These are phyloP conservation scores for Pilasporangium apinafurcum DNA, from an alignment of 352 stramenopile species.

Conservation along the genomic window DNA sequence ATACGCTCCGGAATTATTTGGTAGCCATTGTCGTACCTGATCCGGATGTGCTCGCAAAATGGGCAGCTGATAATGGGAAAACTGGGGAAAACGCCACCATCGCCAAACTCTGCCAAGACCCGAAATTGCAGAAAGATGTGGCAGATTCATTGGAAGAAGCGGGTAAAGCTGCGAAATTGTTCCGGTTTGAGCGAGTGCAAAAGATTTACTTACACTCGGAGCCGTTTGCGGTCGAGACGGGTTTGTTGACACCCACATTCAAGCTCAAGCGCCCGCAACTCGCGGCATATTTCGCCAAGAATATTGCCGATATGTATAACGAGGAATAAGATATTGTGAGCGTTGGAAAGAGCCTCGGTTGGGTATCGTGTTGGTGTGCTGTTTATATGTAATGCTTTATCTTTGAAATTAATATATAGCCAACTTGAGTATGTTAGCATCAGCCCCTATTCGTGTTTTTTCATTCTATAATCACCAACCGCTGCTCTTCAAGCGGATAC, in stretches of 20 bases:
- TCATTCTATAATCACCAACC: constrained; percentile 10
- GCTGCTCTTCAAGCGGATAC: constrained; percentile 14
- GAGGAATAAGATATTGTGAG: too few relatives aligned
- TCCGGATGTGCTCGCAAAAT: constrained; percentile 39
- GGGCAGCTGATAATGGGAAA: constrained; percentile 15
- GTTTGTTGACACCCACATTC: constrained; percentile 93
- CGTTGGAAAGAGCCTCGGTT: too few relatives aligned
- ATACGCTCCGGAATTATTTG: constrained; percentile 89
- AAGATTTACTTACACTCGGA: constrained; percentile 83
- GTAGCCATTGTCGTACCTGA: constrained; percentile 88
- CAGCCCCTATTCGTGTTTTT: not conserved
- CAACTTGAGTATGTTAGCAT: too few relatives aligned
- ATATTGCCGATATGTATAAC: constrained; percentile 53
- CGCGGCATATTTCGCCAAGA: constrained; percentile 34
- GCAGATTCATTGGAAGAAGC: constrained; percentile 30
- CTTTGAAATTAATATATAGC: too few relatives aligned
- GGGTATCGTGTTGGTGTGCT: too few relatives aligned
- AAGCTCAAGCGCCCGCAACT: constrained; percentile 91
- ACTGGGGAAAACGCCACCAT: constrained; percentile 14
- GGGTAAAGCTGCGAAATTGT: constrained; percentile 51
- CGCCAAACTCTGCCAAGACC: constrained; percentile 19
- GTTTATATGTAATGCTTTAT: too few relatives aligned
- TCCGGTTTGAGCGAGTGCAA: constrained; percentile 91
- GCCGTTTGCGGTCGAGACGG: constrained; percentile 88
- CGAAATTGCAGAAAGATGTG: constrained; percentile 19